Evolutionary conservation across 192 early-diverging fungal species (phyloP), one percentile per base, ranked within the genome.

Genomic region (Diversispora eburnea): DNA sequence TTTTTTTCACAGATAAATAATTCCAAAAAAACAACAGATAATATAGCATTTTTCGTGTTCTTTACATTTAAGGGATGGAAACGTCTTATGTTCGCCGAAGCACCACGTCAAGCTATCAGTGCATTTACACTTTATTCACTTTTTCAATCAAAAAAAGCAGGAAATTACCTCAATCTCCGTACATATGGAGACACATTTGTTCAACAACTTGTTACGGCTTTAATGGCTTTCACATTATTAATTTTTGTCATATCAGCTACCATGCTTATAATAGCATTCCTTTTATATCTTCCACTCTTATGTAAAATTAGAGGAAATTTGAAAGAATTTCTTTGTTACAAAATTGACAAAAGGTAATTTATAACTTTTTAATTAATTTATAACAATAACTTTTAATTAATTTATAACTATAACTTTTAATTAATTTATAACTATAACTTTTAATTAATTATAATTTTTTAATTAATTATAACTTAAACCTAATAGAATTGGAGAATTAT

Each of bases 51-150:
- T 75, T 94, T 86, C 80, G 89, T 92, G n/a, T 95, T 91, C 74
- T 94, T 94, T 78, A 82, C 84, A n/a, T 88, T 94, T 70, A 88
- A 91, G 80, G 89, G 89, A 47, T 94, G 94, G 94, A 94, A 92
- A 70, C 88, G 92, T 22, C 77, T 95, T 7, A 75, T 95, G 7
- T 80, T 95, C 67, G 93, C 94, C 57, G 93, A 95, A 75, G 82
- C 88, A 7, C 93, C 93, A 19, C 89, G 93, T 64, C 90, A 92
- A 69, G 84, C 91, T 51, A 86, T 94, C 75, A 89, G 79, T 70
- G 85, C 79, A 8, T 69, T 86, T 19, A 80, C 84, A 47, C 77
- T 88, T 33, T 83, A 82, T 60, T 78, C 79, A 20, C 74, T 82
- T 12, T 68, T 83, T 54, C 46, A 61, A 42, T 59, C 45, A 2